Percentiles rank a stretch among this genome's conserved stretches.
Conservation (phyloP, 75 land plant species). For the Sequoiadendron giganteum region DNA sequence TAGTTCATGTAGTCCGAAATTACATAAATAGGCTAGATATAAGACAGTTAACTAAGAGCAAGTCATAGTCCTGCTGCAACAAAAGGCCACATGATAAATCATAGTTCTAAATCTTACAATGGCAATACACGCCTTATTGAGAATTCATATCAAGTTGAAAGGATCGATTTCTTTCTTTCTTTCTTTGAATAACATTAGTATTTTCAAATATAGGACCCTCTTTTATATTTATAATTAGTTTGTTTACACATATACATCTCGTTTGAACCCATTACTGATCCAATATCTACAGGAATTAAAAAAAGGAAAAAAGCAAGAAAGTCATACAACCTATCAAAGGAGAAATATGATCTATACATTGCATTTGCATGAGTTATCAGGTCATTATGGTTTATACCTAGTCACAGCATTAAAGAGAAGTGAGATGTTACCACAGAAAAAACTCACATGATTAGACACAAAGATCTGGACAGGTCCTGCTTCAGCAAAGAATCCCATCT, state of each 20-base stretch:
- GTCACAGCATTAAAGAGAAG: neutral
- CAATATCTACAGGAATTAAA: neutral
- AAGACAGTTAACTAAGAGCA: neutral
- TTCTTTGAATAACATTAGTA: neutral
- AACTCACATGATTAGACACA: slow-evolving; percentile 94
- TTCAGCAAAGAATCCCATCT: slow-evolving; percentile 99
- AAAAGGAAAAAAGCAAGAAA: neutral
- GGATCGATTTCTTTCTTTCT: neutral
- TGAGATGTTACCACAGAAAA: neutral
- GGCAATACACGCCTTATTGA: neutral
- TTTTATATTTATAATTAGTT: neutral
- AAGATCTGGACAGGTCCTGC: slow-evolving; percentile 99
- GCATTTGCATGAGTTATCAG: neutral
- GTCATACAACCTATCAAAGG: neutral
- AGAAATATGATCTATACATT: neutral
- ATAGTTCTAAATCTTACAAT: neutral
- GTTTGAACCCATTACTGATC: neutral
- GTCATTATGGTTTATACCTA: neutral
- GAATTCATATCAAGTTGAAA: neutral
- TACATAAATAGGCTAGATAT: neutral
- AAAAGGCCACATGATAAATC: neutral
- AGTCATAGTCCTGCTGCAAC: slow-evolving; percentile 1
- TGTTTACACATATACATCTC: neutral
- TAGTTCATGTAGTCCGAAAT: neutral
- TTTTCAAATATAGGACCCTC: neutral